Evolutionary conservation across 495 filamentous ascomycete genomes (phyloP), one percentile per base, ranked within the genome.

Genomic region (Saxispiralis lemnorum): DNA sequence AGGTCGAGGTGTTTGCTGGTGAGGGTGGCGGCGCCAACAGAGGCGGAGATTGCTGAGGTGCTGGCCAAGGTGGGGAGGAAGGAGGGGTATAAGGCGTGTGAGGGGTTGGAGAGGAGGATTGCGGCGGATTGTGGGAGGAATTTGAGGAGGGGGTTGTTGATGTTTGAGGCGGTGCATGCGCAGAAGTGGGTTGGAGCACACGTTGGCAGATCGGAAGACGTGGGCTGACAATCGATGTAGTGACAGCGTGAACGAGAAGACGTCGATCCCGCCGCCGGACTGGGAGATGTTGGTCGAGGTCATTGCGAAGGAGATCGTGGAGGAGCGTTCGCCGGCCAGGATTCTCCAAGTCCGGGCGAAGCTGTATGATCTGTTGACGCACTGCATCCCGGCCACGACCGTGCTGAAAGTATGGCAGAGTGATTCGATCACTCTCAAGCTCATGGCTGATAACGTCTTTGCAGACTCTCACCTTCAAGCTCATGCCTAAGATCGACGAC

Each of bases 81-180:
- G 51, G 86, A 96, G 59, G 75, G 75, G 1, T 89, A 82, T 72
- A 66, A 70, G 12, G 69, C 77, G 38, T 72, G 73, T 1, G 69
- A 76, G 44, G 76, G 68, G 2, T 54, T 97, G 48, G 81, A 93
- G 56, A 66, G 68, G 59, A 72, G 84, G 48, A 86, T 97, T 59
- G 89, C 89, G 2, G 76, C 76, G 57, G 89, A 95, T 55, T 88
- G 86, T 62, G 86, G 81, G 28, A 73, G 89, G 54, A 97, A 97
- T 64, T 63, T 97, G 52, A 73, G 89, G 46, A 73, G 76, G 47
- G 89, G 89, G 31, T 59, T 96, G 56, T 67, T 97, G 47, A 96
- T 96, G 85, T 88, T 81, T 54, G 89, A 97, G 65, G 81, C 88
- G 13, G 81, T 95, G 32, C 82, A 96, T 66, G 89, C 89, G 38